Conservation (phyloP, 495 filamentous ascomycete genomes). For the Aspergillus hancockii region DNA sequence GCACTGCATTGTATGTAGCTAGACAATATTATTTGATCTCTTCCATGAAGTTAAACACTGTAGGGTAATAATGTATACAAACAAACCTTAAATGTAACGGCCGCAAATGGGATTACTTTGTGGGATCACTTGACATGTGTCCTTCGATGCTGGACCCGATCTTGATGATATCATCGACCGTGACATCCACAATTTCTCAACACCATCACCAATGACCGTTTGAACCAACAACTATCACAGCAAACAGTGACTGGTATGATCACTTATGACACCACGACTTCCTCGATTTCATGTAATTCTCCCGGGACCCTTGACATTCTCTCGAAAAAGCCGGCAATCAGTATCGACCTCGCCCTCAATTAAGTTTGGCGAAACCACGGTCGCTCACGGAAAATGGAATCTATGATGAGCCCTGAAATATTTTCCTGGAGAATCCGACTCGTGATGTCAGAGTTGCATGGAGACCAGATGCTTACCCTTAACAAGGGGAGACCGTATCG, state of each 20-base stretch:
- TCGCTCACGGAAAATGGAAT: constrained; percentile 5
- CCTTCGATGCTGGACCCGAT: too few relatives aligned
- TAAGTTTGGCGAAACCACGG: constrained; percentile 9
- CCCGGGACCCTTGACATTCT: background rate
- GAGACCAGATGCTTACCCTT: constrained; percentile 1
- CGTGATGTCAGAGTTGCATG: constrained; percentile 25
- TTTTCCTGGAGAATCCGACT: constrained; percentile 1
- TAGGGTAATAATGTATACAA: too few relatives aligned
- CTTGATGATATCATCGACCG: too few relatives aligned
- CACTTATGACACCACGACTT: constrained; percentile 26
- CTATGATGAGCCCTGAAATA: constrained; percentile 2
- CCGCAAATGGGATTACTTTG: background rate
- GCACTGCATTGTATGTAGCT: too few relatives aligned
- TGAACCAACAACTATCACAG: background rate
- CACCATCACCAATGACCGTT: constrained; percentile 6
- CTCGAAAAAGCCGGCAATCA: background rate
- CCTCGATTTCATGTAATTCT: constrained; percentile 16
- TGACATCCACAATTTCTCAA: background rate
- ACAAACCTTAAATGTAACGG: background rate
- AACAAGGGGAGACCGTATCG: constrained; percentile 3
- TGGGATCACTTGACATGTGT: background rate
- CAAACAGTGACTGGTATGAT: background rate
- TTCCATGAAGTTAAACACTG: too few relatives aligned
- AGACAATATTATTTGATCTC: too few relatives aligned
- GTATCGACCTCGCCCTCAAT: background rate